A percentile compares a stretch with the other conserved stretches of the same genome.
Conservation (phyloP, 306 rosid species). For the Quercus bicolor region DNA sequence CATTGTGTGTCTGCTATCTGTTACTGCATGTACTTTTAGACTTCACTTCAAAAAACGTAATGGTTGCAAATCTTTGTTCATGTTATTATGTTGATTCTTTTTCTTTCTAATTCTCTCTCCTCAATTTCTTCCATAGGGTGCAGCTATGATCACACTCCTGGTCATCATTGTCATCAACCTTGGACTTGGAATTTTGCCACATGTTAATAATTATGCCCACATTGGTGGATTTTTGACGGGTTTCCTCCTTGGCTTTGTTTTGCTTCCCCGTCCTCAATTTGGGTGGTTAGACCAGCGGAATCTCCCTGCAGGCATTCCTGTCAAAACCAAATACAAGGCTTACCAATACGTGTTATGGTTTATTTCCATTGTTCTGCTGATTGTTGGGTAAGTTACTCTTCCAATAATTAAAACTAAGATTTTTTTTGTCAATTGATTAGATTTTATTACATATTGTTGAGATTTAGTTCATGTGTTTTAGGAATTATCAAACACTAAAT, state of each 20-base stretch:
- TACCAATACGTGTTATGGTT: constrained; percentile 73
- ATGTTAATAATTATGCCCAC: constrained; percentile 80
- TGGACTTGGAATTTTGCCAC: constrained; percentile 78
- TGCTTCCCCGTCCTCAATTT: constrained; percentile 72
- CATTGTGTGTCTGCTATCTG: not conserved
- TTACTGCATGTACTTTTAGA: not conserved
- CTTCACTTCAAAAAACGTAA: not conserved
- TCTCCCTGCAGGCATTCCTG: constrained; percentile 41
- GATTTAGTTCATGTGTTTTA: no score
- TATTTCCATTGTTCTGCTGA: constrained; percentile 44
- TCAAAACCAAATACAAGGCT: constrained; percentile 60
- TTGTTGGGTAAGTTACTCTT: constrained; percentile 54
- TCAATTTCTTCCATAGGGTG: constrained; percentile 47
- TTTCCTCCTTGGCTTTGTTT: constrained; percentile 68
- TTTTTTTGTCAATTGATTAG: no score
- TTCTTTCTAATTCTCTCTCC: not conserved
- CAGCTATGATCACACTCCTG: constrained; percentile 66
- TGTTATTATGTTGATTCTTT: not conserved
- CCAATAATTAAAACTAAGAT: not conserved
- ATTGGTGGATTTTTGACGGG: constrained; percentile 80
- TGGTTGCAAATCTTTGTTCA: not conserved
- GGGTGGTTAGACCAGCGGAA: constrained; percentile 57
- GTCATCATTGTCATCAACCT: constrained; percentile 66
- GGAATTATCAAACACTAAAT: no score
- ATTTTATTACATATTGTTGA: no score